phyloP scores from a whole-genome alignment of 2,329 filamentous ascomycete genomes.

The Aspergillaceae sp. region DNA sequence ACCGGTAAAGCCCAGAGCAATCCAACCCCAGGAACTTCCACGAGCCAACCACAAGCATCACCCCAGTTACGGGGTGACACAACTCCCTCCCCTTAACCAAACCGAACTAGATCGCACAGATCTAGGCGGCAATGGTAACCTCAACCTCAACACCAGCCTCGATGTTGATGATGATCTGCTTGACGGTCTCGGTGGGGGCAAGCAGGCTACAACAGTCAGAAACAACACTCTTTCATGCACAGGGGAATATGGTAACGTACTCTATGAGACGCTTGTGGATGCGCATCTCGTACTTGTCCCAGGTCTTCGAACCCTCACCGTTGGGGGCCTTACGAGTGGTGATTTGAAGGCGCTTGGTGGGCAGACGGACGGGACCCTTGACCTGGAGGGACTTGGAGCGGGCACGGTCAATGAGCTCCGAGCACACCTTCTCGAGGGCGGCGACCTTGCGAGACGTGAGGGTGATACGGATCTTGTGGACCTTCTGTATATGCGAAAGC shows the following conservation, averaged over 20 bases:
- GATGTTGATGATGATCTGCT: conserved; percentile 48
- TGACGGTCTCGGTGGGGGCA: conserved; percentile 77
- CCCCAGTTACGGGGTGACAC: conserved; percentile 11
- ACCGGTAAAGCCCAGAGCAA: conserved; percentile 9
- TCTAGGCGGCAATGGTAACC: conserved; percentile 46
- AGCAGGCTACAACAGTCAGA: conserved; percentile 54
- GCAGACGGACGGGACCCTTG: conserved; percentile 96
- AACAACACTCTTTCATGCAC: background rate
- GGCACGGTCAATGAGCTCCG: conserved; percentile 95
- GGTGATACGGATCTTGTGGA: conserved; percentile 98
- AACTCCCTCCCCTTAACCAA: conserved; percentile 17
- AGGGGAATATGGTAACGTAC: conserved; percentile 41
- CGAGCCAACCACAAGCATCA: conserved; percentile 1
- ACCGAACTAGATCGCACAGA: conserved; percentile 15
- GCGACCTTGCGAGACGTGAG: conserved; percentile 90
- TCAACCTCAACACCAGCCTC: conserved; percentile 47
- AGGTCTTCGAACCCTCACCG: conserved; percentile 99
- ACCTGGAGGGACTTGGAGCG: conserved; percentile 97
- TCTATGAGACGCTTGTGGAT: conserved; percentile 98
- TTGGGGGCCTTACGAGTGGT: conserved; percentile 98
- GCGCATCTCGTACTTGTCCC: conserved; percentile 98
- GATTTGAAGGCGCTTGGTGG: conserved; percentile 94
- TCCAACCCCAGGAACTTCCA: conserved; percentile 1
- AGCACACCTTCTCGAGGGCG: conserved; percentile 95
- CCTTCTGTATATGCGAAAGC: conserved; percentile 52